These are phyloP conservation scores for Cornus kousa DNA, from an alignment of 148 eudicot species.

Conservation along the genomic window DNA sequence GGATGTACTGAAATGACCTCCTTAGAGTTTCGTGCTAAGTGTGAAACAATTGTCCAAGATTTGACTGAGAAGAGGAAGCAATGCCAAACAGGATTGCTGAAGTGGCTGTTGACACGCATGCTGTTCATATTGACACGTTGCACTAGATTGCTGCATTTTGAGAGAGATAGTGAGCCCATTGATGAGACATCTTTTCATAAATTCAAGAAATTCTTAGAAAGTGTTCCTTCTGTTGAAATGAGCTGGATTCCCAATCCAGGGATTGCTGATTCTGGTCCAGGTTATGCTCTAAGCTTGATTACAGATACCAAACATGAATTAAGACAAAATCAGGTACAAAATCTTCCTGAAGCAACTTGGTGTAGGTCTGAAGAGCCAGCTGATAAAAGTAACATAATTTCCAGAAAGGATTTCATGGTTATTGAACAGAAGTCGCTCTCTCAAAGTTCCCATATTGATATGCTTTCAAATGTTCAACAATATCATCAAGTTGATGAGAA, in stretches of 20 bases:
- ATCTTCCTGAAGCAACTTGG: conserved; percentile 1
- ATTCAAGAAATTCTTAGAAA: conserved; percentile 48
- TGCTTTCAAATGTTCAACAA: conserved; percentile 12
- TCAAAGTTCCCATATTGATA: conserved; percentile 8
- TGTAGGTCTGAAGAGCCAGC: conserved; percentile 16
- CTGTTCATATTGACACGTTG: conserved; percentile 69
- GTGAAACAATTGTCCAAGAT: conserved; percentile 61
- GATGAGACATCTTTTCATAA: conserved; percentile 45
- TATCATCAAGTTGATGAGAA: conserved; percentile 17
- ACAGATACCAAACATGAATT: conserved; percentile 19
- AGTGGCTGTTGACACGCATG: conserved; percentile 58
- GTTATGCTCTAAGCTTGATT: conserved; percentile 13
- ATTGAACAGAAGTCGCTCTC: conserved; percentile 8
- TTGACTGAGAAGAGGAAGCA: conserved; percentile 52
- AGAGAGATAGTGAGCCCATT: conserved; percentile 49
- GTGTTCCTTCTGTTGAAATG: conserved; percentile 52
- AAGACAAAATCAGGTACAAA: conserved; percentile 5
- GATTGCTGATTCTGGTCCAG: conserved; percentile 24
- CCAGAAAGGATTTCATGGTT: conserved; percentile 15
- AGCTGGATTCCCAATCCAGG: conserved; percentile 42
- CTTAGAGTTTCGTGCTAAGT: conserved; percentile 44
- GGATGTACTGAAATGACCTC: conserved; percentile 42
- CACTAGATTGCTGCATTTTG: conserved; percentile 62
- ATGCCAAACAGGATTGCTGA: conserved; percentile 43
- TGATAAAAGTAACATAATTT: neutral